A percentile compares a stretch with the other conserved stretches of the same genome.
Conservation (phyloP, 192 early-diverging fungal species). For the Cetraspora pellucida region DNA sequence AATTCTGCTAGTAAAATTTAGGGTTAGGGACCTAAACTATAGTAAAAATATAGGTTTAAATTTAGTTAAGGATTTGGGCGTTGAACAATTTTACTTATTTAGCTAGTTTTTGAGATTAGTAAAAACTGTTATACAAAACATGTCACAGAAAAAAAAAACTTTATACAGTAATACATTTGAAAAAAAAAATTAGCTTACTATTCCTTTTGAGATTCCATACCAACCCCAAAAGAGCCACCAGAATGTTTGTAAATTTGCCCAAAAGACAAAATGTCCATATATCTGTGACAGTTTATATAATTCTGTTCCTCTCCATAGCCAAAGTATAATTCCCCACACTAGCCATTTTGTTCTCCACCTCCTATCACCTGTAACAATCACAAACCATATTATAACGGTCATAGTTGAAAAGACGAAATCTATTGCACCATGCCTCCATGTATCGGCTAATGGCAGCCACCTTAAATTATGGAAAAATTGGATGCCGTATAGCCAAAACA, state of each 20-base stretch:
- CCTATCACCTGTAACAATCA: slow-evolving; percentile 18
- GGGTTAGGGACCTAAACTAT: too few relatives aligned
- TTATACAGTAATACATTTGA: too few relatives aligned
- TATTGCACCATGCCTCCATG: not conserved
- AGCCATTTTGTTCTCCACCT: not conserved
- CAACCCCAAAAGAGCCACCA: slow-evolving; percentile 22
- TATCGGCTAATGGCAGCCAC: slow-evolving; percentile 6
- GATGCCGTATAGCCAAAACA: slow-evolving; percentile 60
- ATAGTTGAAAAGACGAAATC: not conserved
- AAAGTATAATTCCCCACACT: not conserved
- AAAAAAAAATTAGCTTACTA: too few relatives aligned
- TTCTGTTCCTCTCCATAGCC: slow-evolving; percentile 20
- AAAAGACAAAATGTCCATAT: not conserved
- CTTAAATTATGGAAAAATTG: not conserved
- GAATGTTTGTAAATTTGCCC: slow-evolving; percentile 16
- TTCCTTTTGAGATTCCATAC: not conserved
- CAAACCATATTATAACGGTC: slow-evolving; percentile 3
- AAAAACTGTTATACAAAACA: too few relatives aligned
- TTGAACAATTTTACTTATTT: too few relatives aligned
- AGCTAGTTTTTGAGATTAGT: too few relatives aligned
- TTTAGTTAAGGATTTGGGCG: too few relatives aligned
- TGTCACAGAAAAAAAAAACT: too few relatives aligned
- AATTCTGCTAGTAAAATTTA: too few relatives aligned
- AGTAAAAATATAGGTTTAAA: too few relatives aligned
- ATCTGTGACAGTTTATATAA: not conserved